These are phyloP conservation scores for Globisporangium megalacanthum DNA, from an alignment of 352 stramenopile genomes.

Conservation along the genomic window DNA sequence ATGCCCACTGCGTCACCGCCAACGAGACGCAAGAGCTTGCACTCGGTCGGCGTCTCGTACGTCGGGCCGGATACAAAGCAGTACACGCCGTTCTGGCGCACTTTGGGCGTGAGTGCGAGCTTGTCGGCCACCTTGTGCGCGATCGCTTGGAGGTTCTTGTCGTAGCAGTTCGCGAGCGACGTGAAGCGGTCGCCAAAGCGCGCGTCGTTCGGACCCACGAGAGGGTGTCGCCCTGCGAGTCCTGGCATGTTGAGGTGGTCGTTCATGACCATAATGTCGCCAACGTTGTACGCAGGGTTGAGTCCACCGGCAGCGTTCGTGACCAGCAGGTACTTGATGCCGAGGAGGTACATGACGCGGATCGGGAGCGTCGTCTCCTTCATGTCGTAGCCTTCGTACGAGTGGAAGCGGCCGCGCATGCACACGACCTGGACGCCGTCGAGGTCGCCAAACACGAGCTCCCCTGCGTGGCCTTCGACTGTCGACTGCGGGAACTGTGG, in stretches of 20 bases:
- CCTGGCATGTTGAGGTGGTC: constrained; percentile 96
- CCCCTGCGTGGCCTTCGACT: constrained; percentile 91
- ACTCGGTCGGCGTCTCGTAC: constrained; percentile 96
- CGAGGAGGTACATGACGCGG: constrained; percentile 92
- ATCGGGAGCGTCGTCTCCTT: constrained; percentile 93
- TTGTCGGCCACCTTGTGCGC: constrained; percentile 75
- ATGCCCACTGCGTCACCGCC: constrained; percentile 95
- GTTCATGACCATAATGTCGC: constrained; percentile 95
- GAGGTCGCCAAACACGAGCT: constrained; percentile 95
- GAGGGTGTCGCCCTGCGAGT: constrained; percentile 89
- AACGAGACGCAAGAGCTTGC: constrained; percentile 88
- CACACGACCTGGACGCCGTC: constrained; percentile 83
- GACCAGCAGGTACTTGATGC: constrained; percentile 94
- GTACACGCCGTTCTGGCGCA: constrained; percentile 89
- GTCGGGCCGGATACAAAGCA: constrained; percentile 96
- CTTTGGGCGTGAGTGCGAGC: constrained; percentile 74
- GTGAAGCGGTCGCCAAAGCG: constrained; percentile 94
- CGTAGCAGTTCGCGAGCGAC: constrained; percentile 93
- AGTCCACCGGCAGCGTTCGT: constrained; percentile 96
- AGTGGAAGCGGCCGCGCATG: constrained; percentile 96
- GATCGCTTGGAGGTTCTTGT: constrained; percentile 82
- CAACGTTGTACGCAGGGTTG: constrained; percentile 92
- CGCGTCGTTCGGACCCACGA: constrained; percentile 94
- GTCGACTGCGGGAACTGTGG: constrained; percentile 91
- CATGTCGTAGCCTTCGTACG: constrained; percentile 96